phyloP scores from a whole-genome alignment of 2,329 filamentous ascomycete species.

The Didymella pinodella region DNA sequence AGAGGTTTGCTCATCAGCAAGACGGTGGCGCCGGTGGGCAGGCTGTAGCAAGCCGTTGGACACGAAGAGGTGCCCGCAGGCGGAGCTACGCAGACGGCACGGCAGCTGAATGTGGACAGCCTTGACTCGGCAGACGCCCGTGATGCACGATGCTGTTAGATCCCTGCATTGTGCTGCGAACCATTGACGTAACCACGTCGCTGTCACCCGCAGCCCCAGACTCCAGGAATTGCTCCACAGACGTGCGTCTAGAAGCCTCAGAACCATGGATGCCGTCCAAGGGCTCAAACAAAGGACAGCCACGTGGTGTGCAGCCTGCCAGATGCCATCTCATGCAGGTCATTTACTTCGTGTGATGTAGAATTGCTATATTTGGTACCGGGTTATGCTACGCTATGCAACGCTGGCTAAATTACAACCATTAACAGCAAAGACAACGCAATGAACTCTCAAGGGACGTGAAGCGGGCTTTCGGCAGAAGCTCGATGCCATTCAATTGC shows the following conservation, averaged over 20 bases:
- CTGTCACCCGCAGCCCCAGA: constrained; percentile 16
- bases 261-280: not conserved
- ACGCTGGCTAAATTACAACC: constrained; percentile 14
- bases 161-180: constrained; percentile 10
- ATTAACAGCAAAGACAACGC: constrained; percentile 2
- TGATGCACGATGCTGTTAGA: constrained; percentile 16
- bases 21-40: not conserved
- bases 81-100: constrained; percentile 14
- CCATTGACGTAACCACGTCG: constrained; percentile 17
- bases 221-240: constrained; percentile 10
- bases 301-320: constrained; percentile 8
- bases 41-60: constrained; percentile 2
- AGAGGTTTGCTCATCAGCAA: constrained; percentile 12
- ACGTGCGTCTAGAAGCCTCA: constrained; percentile 8
- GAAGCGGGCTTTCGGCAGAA: constrained; percentile 5
- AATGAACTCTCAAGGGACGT: constrained; percentile 2
- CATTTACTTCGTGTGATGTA: not conserved
- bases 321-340: not conserved
- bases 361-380: constrained; percentile 5
- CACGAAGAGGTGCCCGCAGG: constrained; percentile 5
- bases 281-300: constrained; percentile 5
- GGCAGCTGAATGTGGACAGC: constrained; percentile 18
- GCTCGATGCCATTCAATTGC: constrained; percentile 32
- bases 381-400: constrained; percentile 20
- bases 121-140: constrained; percentile 15